Conservation (phyloP, 179 eudicot species). For the Patellifolia procumbens region DNA sequence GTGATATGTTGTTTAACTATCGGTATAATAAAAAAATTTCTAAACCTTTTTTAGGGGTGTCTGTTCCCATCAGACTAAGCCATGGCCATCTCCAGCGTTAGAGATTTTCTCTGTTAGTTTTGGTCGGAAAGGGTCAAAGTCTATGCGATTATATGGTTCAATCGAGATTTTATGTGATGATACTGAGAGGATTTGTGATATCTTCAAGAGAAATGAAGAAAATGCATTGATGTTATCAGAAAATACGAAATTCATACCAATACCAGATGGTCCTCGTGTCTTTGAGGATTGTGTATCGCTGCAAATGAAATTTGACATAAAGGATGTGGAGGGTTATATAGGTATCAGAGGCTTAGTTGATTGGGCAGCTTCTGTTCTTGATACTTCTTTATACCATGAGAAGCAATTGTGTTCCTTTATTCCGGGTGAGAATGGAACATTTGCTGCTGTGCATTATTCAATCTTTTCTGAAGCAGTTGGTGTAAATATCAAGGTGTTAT, state of each 20-base stretch:
- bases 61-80: too few species aligned
- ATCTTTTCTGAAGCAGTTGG: neutral
- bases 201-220: neutral
- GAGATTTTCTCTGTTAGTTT: too few species aligned
- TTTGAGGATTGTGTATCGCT: neutral
- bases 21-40: too few species aligned
- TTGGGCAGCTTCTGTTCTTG: slow-evolving; percentile 1
- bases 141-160: neutral
- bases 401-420: slow-evolving; percentile 3
- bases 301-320: neutral
- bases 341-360: slow-evolving; percentile 7
- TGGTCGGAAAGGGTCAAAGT: too few species aligned
- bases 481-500: neutral
- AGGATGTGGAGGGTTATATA: neutral
- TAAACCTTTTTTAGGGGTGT: too few species aligned
- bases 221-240: neutral
- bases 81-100: too few species aligned
- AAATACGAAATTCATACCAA: neutral
- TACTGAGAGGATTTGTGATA: neutral
- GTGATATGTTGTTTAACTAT: too few species aligned
- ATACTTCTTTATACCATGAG: neutral
- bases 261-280: neutral
- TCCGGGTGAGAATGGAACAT: slow-evolving; percentile 15
- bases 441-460: slow-evolving; percentile 11
- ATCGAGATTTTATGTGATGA: neutral